Evolutionary conservation across 2,329 filamentous ascomycete genomes (phyloP).

Genomic region (Celoporthe dispersa): DNA sequence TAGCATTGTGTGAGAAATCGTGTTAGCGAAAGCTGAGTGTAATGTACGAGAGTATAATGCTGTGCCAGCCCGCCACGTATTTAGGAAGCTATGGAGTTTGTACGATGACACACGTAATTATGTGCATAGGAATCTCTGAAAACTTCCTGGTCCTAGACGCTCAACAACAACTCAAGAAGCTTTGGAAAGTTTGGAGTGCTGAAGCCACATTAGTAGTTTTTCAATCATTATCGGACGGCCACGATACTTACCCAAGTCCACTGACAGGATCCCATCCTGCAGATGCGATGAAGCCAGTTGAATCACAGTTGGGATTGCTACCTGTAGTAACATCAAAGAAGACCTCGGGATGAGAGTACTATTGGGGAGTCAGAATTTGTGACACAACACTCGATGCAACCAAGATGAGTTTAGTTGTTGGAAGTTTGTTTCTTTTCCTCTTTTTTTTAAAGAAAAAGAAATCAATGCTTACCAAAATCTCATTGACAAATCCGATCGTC

Average conservation of each 20-base stretch:
- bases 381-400: background rate
- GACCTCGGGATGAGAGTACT: slow-evolving; percentile 38
- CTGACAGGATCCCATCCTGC: slow-evolving; percentile 37
- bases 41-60: background rate
- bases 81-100: background rate
- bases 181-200: slow-evolving; percentile 19
- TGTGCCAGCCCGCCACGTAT: background rate
- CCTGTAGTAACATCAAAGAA: slow-evolving; percentile 38
- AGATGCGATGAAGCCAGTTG: slow-evolving; percentile 37
- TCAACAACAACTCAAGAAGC: slow-evolving; percentile 16
- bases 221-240: background rate
- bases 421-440: no score
- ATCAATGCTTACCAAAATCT: slow-evolving; percentile 43
- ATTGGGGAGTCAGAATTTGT: background rate
- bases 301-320: slow-evolving; percentile 39
- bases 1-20: background rate
- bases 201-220: background rate
- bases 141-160: background rate
- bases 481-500: slow-evolving; percentile 57
- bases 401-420: background rate
- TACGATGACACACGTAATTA: background rate
- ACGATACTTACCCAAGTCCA: slow-evolving; percentile 32
- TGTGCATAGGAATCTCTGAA: no score
- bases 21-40: background rate
- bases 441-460: background rate